phyloP scores from a whole-genome alignment of 805 yeast species.

The baker's yeast (Saccharomyces cerevisiae) region DNA sequence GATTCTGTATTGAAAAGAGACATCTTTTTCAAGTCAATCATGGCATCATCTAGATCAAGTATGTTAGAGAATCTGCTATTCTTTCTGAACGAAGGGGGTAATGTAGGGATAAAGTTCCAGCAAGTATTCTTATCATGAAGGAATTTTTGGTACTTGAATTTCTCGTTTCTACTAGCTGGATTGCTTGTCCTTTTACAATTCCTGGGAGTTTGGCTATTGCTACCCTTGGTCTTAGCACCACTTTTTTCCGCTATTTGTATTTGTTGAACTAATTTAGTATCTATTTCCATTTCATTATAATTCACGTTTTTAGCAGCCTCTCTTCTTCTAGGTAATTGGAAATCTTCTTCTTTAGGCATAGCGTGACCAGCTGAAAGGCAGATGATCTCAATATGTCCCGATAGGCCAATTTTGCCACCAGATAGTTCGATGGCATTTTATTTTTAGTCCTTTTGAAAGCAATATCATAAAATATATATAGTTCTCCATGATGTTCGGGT shows the following conservation, averaged over 20 bases:
- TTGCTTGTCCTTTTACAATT: background rate
- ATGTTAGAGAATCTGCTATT: conserved; percentile 31
- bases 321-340: conserved; percentile 9
- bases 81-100: conserved; percentile 26
- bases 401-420: background rate
- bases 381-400: background rate
- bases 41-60: conserved; percentile 34
- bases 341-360: conserved; percentile 4
- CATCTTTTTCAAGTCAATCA: conserved; percentile 25
- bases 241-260: conserved; percentile 14
- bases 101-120: conserved; percentile 30
- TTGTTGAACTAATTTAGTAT: conserved; percentile 17
- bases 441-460: background rate
- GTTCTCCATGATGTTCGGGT: background rate
- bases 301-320: conserved; percentile 18
- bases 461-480: background rate
- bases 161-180: conserved; percentile 1
- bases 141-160: conserved; percentile 18
- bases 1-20: conserved; percentile 16
- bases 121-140: conserved; percentile 15
- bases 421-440: background rate
- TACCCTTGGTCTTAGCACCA: background rate
- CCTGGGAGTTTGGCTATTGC: conserved; percentile 2
- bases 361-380: background rate
- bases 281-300: conserved; percentile 25